Percentiles rank a stretch among this genome's conserved stretches.
Conservation (phyloP, 1,284 basidiomycete species). For the Cutaneotrichosporon cyanovorans region DNA sequence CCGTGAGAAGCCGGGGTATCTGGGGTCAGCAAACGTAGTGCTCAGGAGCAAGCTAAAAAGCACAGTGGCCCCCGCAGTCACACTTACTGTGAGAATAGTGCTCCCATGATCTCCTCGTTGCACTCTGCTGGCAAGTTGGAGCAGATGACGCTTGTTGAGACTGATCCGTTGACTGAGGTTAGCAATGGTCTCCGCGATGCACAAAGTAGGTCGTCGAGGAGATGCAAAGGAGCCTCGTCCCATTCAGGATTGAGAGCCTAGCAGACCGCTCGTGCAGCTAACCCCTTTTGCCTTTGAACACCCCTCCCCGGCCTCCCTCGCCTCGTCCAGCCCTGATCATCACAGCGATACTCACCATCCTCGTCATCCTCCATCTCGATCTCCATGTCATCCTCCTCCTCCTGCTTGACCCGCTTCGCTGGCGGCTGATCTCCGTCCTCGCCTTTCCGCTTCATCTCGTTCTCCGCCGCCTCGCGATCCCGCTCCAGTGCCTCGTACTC, state of each 20-base stretch:
- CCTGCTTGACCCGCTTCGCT: slow-evolving; percentile 29
- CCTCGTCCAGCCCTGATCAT: too few relatives aligned
- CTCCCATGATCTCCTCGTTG: slow-evolving; percentile 29
- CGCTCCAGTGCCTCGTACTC: slow-evolving; percentile 52
- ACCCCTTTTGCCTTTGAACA: too few relatives aligned
- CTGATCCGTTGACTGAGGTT: slow-evolving; percentile 1
- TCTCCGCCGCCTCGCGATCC: slow-evolving; percentile 49
- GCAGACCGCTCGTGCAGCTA: too few relatives aligned
- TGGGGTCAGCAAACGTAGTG: slow-evolving; percentile 13
- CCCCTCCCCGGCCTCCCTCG: too few relatives aligned
- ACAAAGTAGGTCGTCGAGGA: too few relatives aligned
- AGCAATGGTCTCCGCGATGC: too few relatives aligned
- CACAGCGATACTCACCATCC: slow-evolving; percentile 29
- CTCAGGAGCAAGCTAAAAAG: neutral
- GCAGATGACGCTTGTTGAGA: slow-evolving; percentile 22
- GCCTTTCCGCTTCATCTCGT: slow-evolving; percentile 50
- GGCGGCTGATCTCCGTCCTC: slow-evolving; percentile 52
- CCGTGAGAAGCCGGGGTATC: slow-evolving; percentile 31
- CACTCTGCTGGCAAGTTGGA: slow-evolving; percentile 39
- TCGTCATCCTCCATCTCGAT: slow-evolving; percentile 45
- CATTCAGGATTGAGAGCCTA: too few relatives aligned
- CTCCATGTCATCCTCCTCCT: slow-evolving; percentile 42
- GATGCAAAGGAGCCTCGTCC: neutral
- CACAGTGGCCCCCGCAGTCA: neutral
- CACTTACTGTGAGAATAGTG: slow-evolving; percentile 32